Conservation (phyloP, 2,329 filamentous ascomycete genomes). For the Penicillium decumbens region DNA sequence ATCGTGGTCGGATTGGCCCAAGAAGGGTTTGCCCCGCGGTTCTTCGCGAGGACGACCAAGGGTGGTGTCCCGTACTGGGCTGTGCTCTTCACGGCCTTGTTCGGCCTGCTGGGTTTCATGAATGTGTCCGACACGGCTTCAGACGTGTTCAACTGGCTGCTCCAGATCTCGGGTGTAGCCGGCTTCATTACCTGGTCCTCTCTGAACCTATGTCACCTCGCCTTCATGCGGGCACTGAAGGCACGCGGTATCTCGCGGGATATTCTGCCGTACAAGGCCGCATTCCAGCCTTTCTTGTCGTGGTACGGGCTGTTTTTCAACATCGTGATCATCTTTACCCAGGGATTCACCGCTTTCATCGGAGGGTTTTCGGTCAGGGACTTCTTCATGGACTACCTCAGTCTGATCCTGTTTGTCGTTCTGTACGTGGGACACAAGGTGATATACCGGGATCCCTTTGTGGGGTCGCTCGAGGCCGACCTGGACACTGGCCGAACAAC, state of each 20-base stretch:
- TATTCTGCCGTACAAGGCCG: conserved; percentile 58
- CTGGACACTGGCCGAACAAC: conserved; percentile 39
- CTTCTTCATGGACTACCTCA: conserved; percentile 63
- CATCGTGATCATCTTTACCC: conserved; percentile 60
- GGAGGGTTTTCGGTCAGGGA: conserved; percentile 51
- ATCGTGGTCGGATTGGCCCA: conserved; percentile 62
- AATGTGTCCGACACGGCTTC: conserved; percentile 60
- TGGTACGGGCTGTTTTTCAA: conserved; percentile 64
- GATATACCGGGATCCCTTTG: conserved; percentile 33
- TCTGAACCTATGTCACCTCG: conserved; percentile 54
- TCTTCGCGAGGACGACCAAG: conserved; percentile 40
- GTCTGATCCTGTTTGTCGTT: conserved; percentile 58
- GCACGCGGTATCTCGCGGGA: conserved; percentile 56
- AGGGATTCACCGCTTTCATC: conserved; percentile 65
- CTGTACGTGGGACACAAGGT: conserved; percentile 58
- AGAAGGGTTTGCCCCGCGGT: conserved; percentile 41
- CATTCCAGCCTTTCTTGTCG: conserved; percentile 59
- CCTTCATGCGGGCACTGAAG: conserved; percentile 57
- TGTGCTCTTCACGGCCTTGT: conserved; percentile 42
- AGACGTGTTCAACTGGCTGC: conserved; percentile 50
- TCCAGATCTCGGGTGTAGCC: conserved; percentile 33
- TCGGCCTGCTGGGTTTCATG: conserved; percentile 65
- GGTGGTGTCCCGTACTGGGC: conserved; percentile 43
- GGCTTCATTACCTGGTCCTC: conserved; percentile 36
- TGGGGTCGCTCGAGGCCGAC: conserved; percentile 41